These are phyloP conservation scores for Dactylellina sp. DNA, from an alignment of 2,329 filamentous ascomycete genomes.

Conservation along the genomic window DNA sequence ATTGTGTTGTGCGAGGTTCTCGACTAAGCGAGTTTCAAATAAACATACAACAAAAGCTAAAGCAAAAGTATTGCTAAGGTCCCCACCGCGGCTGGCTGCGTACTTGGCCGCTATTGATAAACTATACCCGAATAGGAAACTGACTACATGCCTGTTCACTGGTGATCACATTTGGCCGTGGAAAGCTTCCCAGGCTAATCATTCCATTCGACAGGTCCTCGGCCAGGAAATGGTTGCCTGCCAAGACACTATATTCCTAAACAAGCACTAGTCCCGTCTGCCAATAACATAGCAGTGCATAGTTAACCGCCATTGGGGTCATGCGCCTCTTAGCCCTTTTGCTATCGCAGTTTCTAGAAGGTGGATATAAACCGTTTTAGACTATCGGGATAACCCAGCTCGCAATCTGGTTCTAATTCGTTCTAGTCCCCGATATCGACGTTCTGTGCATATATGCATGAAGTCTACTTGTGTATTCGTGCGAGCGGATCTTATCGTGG, in stretches of 20 bases:
- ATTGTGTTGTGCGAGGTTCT: constrained; percentile 33
- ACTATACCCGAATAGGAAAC: constrained; percentile 50
- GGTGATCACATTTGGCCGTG: constrained; percentile 19
- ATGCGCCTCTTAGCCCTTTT: constrained; percentile 15
- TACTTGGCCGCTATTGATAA: neutral
- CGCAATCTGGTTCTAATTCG: neutral
- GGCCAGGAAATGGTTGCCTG: constrained; percentile 45
- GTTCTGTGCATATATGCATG: too few species aligned
- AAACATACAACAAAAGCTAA: too few species aligned
- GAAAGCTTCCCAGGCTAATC: constrained; percentile 14
- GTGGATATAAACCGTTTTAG: constrained; percentile 18
- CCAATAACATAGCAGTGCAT: too few species aligned
- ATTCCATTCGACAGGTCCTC: constrained; percentile 29
- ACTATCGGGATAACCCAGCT: constrained; percentile 16
- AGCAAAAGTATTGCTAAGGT: too few species aligned
- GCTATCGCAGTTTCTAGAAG: constrained; percentile 43
- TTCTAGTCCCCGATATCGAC: constrained; percentile 34
- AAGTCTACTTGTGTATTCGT: constrained; percentile 32
- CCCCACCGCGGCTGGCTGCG: constrained; percentile 18
- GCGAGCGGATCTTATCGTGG: constrained; percentile 46
- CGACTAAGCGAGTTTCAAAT: constrained; percentile 48
- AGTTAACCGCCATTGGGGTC: constrained; percentile 21
- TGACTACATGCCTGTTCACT: constrained; percentile 28
- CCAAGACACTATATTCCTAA: constrained; percentile 23
- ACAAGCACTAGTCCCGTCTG: constrained; percentile 3